These are phyloP conservation scores for Gossypium australe DNA, from an alignment of 345 rosid species.

Conservation along the genomic window DNA sequence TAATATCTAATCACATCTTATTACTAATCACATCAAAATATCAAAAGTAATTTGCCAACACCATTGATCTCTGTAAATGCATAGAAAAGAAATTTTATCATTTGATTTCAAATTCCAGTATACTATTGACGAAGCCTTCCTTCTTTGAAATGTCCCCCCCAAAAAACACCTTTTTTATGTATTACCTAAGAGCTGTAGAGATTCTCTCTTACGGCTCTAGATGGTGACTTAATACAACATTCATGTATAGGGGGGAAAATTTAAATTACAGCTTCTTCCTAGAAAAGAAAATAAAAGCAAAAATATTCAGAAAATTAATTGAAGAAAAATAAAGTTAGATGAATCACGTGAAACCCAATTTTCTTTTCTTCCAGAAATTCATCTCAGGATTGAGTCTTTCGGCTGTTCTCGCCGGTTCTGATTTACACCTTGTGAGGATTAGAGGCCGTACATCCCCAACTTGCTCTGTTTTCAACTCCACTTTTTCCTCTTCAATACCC, in stretches of 20 bases:
- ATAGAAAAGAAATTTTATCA: too few species aligned
- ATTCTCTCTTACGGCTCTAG: conserved; percentile 38
- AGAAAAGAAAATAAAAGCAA: conserved; percentile 17
- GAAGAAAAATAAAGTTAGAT: neutral
- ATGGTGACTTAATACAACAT: conserved; percentile 7
- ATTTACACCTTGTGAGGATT: conserved; percentile 70
- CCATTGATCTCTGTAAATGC: too few species aligned
- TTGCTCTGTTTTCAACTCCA: conserved; percentile 16
- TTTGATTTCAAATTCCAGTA: too few species aligned
- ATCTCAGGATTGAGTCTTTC: conserved; percentile 47
- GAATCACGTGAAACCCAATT: conserved; percentile 59
- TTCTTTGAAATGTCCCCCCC: too few species aligned
- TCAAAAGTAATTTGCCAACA: too few species aligned
- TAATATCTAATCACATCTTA: fast-evolving
- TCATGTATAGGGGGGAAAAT: conserved; percentile 8
- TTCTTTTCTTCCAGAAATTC: conserved; percentile 43
- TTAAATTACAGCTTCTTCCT: neutral
- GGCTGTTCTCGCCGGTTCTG: conserved; percentile 76
- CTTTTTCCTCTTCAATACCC: conserved; percentile 25
- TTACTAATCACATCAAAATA: too few species aligned
- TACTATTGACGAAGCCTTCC: too few species aligned
- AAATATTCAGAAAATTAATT: neutral
- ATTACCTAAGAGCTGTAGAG: conserved; percentile 32
- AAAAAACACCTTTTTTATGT: neutral
- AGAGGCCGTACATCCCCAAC: conserved; percentile 20